phyloP scores from a whole-genome alignment of 768 basidiomycete genomes.

The Termitomyces sp. region DNA sequence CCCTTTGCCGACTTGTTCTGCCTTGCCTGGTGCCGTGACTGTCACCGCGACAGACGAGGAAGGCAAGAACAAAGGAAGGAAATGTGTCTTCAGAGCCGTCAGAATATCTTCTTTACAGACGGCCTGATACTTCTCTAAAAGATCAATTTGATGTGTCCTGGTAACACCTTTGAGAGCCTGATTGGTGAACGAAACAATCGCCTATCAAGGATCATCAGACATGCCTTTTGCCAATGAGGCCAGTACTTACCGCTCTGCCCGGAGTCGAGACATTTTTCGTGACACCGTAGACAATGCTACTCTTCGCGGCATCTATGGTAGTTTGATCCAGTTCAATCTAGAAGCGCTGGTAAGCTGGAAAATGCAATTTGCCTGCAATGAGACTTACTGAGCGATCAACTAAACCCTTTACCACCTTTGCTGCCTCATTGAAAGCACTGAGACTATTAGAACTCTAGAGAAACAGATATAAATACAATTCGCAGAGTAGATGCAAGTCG shows the following conservation, averaged over 20 bases:
- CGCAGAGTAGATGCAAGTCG: conserved; percentile 1
- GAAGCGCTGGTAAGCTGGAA: neutral
- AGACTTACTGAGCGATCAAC: conserved; percentile 69
- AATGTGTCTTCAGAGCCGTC: conserved; percentile 58
- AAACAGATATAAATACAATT: neutral
- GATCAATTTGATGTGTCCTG: conserved; percentile 64
- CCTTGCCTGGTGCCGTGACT: conserved; percentile 79
- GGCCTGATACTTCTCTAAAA: conserved; percentile 75
- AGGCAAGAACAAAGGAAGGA: conserved; percentile 81
- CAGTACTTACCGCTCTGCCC: conserved; percentile 67
- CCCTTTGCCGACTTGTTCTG: conserved; percentile 60
- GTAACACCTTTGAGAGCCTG: conserved; percentile 85
- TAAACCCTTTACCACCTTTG: conserved; percentile 70
- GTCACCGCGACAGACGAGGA: conserved; percentile 73
- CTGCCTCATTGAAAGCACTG: conserved; percentile 76
- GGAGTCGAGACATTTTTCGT: conserved; percentile 80
- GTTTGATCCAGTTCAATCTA: conserved; percentile 80
- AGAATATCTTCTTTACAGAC: conserved; percentile 79
- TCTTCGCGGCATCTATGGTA: conserved; percentile 86
- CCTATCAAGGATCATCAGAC: conserved; percentile 36
- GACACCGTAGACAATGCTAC: conserved; percentile 81
- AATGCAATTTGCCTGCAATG: conserved; percentile 15
- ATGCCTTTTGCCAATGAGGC: neutral
- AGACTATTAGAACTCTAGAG: conserved; percentile 72
- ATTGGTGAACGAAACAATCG: conserved; percentile 78